phyloP scores from a whole-genome alignment of 169 alveolate species.

The Blepharisma undulans region DNA sequence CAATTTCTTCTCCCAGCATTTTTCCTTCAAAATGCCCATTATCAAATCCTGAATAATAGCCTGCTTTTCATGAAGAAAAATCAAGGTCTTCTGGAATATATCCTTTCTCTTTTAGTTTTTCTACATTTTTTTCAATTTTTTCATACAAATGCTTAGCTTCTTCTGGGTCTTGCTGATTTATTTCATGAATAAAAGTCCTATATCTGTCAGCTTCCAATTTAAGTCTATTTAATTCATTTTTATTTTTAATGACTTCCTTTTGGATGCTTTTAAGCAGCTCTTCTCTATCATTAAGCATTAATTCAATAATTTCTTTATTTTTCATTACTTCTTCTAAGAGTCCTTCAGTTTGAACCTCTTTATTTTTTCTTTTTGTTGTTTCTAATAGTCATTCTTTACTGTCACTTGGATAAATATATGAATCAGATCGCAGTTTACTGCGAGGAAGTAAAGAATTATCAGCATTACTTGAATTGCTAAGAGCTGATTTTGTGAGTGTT shows the following conservation, averaged over 20 bases:
- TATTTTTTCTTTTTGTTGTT: background rate
- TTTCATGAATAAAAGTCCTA: background rate
- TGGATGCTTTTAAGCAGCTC: background rate
- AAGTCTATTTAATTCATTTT: background rate
- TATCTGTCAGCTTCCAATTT: background rate
- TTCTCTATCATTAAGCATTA: background rate
- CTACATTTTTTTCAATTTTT: background rate
- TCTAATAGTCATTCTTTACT: background rate
- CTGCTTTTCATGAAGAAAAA: background rate
- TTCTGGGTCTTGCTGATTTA: background rate
- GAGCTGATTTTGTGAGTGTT: too few relatives aligned
- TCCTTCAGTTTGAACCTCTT: background rate
- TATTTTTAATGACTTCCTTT: background rate
- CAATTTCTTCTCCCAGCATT: background rate
- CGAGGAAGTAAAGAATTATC: too few relatives aligned
- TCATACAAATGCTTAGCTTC: background rate
- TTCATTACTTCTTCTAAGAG: background rate
- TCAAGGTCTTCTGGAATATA: background rate
- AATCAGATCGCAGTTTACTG: too few relatives aligned
- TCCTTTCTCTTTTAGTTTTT: background rate
- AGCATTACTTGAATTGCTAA: too few relatives aligned
- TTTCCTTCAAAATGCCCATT: background rate
- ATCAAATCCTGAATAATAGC: background rate
- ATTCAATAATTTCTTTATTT: background rate
- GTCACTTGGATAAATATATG: too few relatives aligned